Conservation (phyloP, 345 rosid genomes). For the Populus simonii region DNA sequence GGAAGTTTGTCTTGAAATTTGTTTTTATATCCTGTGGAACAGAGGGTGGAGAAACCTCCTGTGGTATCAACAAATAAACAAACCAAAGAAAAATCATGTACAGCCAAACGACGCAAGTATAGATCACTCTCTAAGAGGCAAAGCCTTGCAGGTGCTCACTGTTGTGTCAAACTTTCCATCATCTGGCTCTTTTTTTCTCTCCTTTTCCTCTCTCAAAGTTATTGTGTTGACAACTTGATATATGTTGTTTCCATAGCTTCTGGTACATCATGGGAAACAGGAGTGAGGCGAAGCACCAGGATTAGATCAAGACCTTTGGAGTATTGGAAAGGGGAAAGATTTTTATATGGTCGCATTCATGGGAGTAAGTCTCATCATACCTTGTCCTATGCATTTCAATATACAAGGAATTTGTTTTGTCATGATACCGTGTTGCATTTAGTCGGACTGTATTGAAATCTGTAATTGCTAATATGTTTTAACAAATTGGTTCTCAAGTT, state of each 20-base stretch:
- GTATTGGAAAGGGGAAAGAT: constrained; percentile 95
- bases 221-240: neutral
- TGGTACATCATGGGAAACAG: constrained; percentile 61
- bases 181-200: neutral
- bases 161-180: constrained; percentile 11
- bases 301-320: constrained; percentile 84
- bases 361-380: constrained; percentile 62
- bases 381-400: neutral
- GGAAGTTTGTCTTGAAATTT: constrained; percentile 1
- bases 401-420: neutral
- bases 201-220: neutral
- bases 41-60: constrained; percentile 37
- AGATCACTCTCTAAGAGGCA: constrained; percentile 47
- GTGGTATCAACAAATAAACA: constrained; percentile 26
- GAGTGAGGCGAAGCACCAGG: constrained; percentile 82
- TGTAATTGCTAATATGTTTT: neutral
- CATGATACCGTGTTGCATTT: neutral
- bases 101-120: constrained; percentile 32
- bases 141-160: constrained; percentile 78
- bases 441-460: neutral
- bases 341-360: constrained; percentile 83
- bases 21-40: constrained; percentile 13
- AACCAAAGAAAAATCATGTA: constrained; percentile 25
- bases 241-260: constrained; percentile 30
- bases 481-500: neutral